These are phyloP conservation scores for Linnemannia elongata DNA, from an alignment of 192 early-diverging fungal species.

Conservation along the genomic window DNA sequence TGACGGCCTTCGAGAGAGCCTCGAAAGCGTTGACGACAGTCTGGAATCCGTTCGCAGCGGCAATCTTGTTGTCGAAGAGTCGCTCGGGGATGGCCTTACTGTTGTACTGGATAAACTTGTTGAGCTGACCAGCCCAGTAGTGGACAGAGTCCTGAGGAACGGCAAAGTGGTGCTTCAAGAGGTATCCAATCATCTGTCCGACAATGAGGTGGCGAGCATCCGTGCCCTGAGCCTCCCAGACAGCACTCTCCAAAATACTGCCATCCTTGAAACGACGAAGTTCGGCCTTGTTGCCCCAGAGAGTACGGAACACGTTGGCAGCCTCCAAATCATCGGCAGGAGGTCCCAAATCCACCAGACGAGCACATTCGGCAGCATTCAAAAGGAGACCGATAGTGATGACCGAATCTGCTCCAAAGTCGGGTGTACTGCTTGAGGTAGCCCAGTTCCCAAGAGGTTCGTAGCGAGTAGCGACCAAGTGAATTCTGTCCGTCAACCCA, in stretches of 20 bases:
- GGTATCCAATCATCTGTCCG: constrained; percentile 81
- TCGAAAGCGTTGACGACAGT: constrained; percentile 75
- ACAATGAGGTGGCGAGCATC: constrained; percentile 82
- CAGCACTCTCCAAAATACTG: constrained; percentile 89
- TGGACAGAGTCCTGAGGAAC: constrained; percentile 61
- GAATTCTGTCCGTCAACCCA: constrained; percentile 65
- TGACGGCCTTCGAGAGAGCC: constrained; percentile 72
- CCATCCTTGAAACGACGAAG: constrained; percentile 96
- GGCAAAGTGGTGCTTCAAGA: constrained; percentile 82
- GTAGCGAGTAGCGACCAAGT: constrained; percentile 60
- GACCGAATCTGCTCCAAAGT: constrained; percentile 46
- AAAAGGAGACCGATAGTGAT: constrained; percentile 81
- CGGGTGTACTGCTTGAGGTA: constrained; percentile 30
- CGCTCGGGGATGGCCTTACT: constrained; percentile 59
- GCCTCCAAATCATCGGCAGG: constrained; percentile 78
- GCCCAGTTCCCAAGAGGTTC: constrained; percentile 59
- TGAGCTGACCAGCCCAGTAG: constrained; percentile 79
- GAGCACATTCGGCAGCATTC: constrained; percentile 72
- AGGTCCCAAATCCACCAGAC: constrained; percentile 92
- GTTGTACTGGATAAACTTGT: constrained; percentile 70
- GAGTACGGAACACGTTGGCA: constrained; percentile 74
- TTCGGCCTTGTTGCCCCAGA: constrained; percentile 95
- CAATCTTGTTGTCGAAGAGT: constrained; percentile 57
- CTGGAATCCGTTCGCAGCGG: constrained; percentile 71
- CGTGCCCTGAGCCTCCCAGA: constrained; percentile 76